Base-by-base conservation (phyloP, 257 asterid species). In the Leonotis leonurus region DNA sequence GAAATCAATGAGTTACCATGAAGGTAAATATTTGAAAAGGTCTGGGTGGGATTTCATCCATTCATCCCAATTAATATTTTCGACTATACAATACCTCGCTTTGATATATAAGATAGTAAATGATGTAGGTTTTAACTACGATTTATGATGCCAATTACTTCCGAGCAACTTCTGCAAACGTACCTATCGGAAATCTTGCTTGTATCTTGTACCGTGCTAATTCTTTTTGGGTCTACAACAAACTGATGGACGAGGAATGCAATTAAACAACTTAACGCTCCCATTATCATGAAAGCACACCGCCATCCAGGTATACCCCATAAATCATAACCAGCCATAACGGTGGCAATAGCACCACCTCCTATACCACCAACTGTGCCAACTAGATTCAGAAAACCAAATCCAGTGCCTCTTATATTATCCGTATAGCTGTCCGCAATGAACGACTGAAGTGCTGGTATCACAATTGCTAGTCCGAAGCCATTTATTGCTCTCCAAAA, bases 301-400 rank as follows among this genome's bases (percentile, higher is more conserved):
- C 98, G 74, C 98, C 98, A 92, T 56, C 98, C 98, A 11, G 97
- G 96, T 50, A 85, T 57, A 24, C 97, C 96, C 87, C 94, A 89
- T 24, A 68, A 83, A 22, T 72, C 70, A 49, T 79, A 44, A 65
- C 95, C 96, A 26, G 99, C 99, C 99, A 92, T 92, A 39, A 92
- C 90, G 0, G 99, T 92, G 22, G 99, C 99, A 52, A 87, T 79
- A 62, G 96, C 97, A 48, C 99, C 99, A 16, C 99, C 99, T 27
- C 99, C 99, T 55, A 92, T 92, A 39, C 99, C 99, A 21, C 99
- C 99, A 27, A 92, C 78, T 0, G 89, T 77, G 26, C 99, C 99
- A 22, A 92, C 83, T 45, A 92, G 96, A 74, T 67, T 86, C 73
- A 92, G 64, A 50, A 92, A 77, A 40, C 99, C 99, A 49, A 92